Base-by-base conservation (phyloP, 768 basidiomycete species). In the Cantharellus anzutake region DNA sequence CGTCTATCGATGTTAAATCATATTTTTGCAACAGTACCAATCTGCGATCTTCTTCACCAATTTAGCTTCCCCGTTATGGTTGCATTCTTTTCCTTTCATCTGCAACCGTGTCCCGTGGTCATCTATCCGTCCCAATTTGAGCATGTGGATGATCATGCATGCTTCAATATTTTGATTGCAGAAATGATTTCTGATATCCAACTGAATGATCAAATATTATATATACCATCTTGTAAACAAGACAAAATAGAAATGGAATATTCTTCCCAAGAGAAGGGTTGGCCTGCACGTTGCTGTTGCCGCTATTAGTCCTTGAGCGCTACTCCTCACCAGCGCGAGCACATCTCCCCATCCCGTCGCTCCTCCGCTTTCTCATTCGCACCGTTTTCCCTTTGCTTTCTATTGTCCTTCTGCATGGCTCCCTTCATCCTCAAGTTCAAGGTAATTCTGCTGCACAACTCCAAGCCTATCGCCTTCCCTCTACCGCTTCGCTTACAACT, bases 371-470 rank as follows among this genome's bases (percentile, higher is more conserved):
- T 29, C 44, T 11, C 11, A 29, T 48, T 48, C 44, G 11, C 29
- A 11, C 44, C 29, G 11, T 48, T 29, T 48, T 48, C 29, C 44
- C 44, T 48, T 11, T 29, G 11, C 44, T 48, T 48, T 55, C 35
- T 55, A 7, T 37, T 55, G 14, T 48, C 52, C 52, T 55, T 11
- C 11, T 55, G 52, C 38, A 64, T 64, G 63, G 64, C 65, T 16
- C 63, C 65, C 41, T 66, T 68, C 60, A 64, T 67, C 37, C 67
- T 68, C 65, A 68, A 68, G 65, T 68, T 68, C 67, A 68, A 68
- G 65, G 67, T 64, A 50, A 58, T 58, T 58, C 42, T 41, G 20
- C 42, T 41, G 29, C n/a, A 34, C 42, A 44, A 56, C 62, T 60
- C 62, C 5, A 51, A 29, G 20, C 51, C 2, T 57, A 29, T 38